phyloP scores from a whole-genome alignment of 2,329 filamentous ascomycete species.

The Nothophoma quercina region DNA sequence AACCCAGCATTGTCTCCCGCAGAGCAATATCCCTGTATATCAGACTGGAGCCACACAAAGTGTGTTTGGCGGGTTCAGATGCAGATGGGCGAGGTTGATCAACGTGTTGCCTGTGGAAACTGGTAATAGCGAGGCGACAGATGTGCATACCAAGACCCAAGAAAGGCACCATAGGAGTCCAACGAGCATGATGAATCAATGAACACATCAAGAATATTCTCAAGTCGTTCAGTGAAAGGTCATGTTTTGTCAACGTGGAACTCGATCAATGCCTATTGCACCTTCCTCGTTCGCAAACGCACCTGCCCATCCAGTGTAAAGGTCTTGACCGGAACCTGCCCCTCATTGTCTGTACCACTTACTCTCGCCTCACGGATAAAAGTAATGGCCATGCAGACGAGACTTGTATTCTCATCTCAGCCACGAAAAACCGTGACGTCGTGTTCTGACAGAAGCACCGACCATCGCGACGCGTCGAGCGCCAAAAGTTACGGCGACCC shows the following conservation, averaged over 20 bases:
- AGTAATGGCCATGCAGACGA: background rate
- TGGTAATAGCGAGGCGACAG: background rate
- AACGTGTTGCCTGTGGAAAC: background rate
- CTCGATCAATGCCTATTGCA: background rate
- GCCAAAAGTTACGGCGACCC: constrained; percentile 21
- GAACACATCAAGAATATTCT: background rate
- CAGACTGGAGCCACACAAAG: too few species aligned
- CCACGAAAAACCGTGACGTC: constrained; percentile 8
- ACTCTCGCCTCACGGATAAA: too few species aligned
- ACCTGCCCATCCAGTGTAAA: too few species aligned
- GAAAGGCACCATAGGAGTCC: background rate
- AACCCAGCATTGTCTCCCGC: too few species aligned
- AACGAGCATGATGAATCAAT: background rate
- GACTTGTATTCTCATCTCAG: background rate
- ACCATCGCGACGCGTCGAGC: constrained; percentile 20
- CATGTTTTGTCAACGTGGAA: too few species aligned
- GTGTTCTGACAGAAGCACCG: background rate
- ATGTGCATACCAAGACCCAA: background rate
- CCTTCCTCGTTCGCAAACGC: too few species aligned
- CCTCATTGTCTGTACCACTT: too few species aligned
- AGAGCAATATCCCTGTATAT: too few species aligned
- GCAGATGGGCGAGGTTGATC: background rate
- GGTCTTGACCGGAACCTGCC: too few species aligned
- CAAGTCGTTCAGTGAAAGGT: background rate
- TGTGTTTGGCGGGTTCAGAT: too few species aligned